These are phyloP conservation scores for Cryphonectria naterciae DNA, from an alignment of 2,329 filamentous ascomycete species.

Conservation along the genomic window DNA sequence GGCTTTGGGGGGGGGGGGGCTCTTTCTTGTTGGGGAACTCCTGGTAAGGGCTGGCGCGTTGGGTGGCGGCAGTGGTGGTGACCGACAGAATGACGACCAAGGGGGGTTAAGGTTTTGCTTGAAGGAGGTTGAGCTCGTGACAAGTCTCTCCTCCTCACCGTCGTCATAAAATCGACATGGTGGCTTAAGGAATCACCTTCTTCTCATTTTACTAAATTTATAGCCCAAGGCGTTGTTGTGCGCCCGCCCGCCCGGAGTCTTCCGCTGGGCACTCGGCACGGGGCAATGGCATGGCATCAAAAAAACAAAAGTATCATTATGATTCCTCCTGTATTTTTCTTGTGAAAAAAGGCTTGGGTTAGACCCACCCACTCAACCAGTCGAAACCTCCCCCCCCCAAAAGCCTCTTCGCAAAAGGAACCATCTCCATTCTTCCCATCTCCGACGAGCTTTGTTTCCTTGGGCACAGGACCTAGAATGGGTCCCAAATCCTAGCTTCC, in stretches of 20 bases:
- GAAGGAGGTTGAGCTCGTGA: not conserved
- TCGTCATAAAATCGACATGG: not conserved
- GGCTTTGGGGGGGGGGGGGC: not conserved
- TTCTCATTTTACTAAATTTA: not conserved
- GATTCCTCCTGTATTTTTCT: not conserved
- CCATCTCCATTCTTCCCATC: not conserved
- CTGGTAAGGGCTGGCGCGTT: no score
- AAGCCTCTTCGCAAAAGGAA: no score
- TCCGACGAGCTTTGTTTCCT: no score
- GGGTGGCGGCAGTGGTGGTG: not conserved
- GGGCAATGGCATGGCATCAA: not conserved
- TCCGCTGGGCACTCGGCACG: not conserved
- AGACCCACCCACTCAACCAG: not conserved
- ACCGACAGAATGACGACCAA: not conserved
- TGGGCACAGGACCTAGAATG: not conserved
- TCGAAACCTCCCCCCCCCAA: no score
- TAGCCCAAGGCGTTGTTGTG: not conserved
- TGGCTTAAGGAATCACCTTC: not conserved
- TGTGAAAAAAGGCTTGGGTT: not conserved
- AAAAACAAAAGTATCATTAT: not conserved
- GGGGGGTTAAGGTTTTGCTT: no score
- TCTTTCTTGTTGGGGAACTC: not conserved
- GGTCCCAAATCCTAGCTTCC: not conserved
- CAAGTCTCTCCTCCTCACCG: not conserved
- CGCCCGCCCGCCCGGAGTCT: not conserved